Percentiles rank a stretch among this genome's conserved stretches.
Conservation (phyloP, 805 yeast species). For the Wickerhamomyces canadensis region DNA sequence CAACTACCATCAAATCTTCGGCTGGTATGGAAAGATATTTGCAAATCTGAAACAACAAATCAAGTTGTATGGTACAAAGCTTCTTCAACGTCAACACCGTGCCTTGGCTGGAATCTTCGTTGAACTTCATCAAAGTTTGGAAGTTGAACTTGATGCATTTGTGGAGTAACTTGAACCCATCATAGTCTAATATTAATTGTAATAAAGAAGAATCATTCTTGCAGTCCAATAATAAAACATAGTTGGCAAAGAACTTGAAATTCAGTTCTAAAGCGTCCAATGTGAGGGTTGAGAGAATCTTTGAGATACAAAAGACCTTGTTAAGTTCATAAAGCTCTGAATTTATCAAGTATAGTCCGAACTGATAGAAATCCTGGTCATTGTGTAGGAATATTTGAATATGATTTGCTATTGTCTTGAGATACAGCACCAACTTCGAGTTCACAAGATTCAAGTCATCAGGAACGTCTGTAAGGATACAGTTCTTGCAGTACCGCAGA, state of each 20-base stretch:
- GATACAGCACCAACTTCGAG: slow-evolving; percentile 14
- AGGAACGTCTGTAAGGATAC: slow-evolving; percentile 8
- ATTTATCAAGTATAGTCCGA: slow-evolving; percentile 29
- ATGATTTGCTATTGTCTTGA: slow-evolving; percentile 22
- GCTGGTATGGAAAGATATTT: slow-evolving; percentile 39
- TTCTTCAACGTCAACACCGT: slow-evolving; percentile 30
- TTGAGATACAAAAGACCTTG: slow-evolving; percentile 41
- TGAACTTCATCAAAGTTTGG: slow-evolving; percentile 14
- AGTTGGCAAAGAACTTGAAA: slow-evolving; percentile 37
- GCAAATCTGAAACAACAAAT: slow-evolving; percentile 51
- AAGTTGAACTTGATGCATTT: slow-evolving; percentile 31
- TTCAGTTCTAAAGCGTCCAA: slow-evolving; percentile 29
- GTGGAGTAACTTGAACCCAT: slow-evolving; percentile 45
- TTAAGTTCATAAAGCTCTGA: slow-evolving; percentile 32
- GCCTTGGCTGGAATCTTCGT: slow-evolving; percentile 27
- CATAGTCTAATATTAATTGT: slow-evolving; percentile 42
- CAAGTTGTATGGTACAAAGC: slow-evolving; percentile 40
- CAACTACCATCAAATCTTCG: slow-evolving; percentile 37
- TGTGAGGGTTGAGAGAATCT: slow-evolving; percentile 40
- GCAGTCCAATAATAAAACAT: slow-evolving; percentile 39
- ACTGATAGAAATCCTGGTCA: slow-evolving; percentile 30
- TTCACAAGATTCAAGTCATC: slow-evolving; percentile 13
- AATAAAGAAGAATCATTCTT: slow-evolving; percentile 36
- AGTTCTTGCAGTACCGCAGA: slow-evolving; percentile 13
- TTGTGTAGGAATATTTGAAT: slow-evolving; percentile 17